Conservation (phyloP, 2,329 filamentous ascomycete genomes). For the Fusarium albosuccineum region DNA sequence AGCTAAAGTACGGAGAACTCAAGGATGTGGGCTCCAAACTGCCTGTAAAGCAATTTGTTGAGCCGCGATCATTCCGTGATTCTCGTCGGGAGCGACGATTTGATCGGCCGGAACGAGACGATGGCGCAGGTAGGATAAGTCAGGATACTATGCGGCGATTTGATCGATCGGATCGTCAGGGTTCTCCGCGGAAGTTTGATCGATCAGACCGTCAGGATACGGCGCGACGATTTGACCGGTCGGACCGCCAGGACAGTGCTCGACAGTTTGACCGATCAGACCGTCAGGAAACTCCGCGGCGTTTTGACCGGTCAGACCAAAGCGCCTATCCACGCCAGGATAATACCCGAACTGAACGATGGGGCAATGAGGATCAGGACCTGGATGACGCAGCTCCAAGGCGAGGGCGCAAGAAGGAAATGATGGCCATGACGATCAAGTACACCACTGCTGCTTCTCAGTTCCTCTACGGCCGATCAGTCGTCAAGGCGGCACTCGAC, state of each 20-base stretch:
- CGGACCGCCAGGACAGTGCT: neutral
- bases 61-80: slow-evolving; percentile 40
- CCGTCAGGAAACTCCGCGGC: neutral
- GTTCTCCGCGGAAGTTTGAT: slow-evolving; percentile 2
- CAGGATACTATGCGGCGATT: neutral
- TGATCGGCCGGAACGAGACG: slow-evolving; percentile 3
- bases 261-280: slow-evolving; percentile 1
- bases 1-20: slow-evolving; percentile 61
- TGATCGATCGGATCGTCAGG: slow-evolving; percentile 3
- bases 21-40: slow-evolving; percentile 46
- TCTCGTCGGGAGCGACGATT: slow-evolving; percentile 19
- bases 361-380: slow-evolving; percentile 17
- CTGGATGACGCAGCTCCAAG: slow-evolving; percentile 9
- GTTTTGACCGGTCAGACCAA: slow-evolving; percentile 8
- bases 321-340: slow-evolving; percentile 19
- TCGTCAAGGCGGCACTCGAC: slow-evolving; percentile 83
- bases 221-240: slow-evolving; percentile 3
- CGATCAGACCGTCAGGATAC: neutral
- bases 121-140: no score
- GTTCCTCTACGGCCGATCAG: slow-evolving; percentile 88
- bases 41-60: slow-evolving; percentile 45
- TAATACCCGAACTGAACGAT: slow-evolving; percentile 20
- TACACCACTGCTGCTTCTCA: slow-evolving; percentile 90
- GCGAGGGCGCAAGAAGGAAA: slow-evolving; percentile 46
- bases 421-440: slow-evolving; percentile 55